Percentiles rank a stretch among this genome's conserved stretches.
Evolutionary conservation across 192 early-diverging fungal species (phyloP).

Genomic region (Polychytrium aggregatum): DNA sequence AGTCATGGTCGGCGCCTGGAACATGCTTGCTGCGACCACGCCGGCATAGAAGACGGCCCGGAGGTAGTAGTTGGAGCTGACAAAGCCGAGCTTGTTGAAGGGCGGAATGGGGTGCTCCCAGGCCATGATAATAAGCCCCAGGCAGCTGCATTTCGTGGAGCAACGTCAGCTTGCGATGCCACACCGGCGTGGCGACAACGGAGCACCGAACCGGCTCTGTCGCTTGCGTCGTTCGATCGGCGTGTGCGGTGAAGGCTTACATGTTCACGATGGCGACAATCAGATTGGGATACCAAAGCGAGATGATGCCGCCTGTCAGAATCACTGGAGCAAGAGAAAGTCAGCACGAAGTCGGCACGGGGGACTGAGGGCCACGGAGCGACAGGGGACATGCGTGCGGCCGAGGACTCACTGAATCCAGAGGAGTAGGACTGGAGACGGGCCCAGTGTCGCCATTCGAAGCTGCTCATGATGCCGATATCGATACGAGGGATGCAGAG

Average conservation of each 20-base stretch:
- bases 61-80: constrained; percentile 9
- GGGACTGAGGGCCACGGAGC: too few species aligned
- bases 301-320: constrained; percentile 12
- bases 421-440: too few species aligned
- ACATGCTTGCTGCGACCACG: not conserved
- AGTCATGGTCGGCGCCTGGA: constrained; percentile 8
- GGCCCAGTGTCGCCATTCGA: too few species aligned
- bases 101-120: constrained; percentile 1
- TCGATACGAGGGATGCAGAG: too few species aligned
- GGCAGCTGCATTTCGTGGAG: not conserved
- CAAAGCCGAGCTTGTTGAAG: not conserved
- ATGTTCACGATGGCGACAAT: constrained; percentile 9
- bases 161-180: too few species aligned
- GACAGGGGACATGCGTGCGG: too few species aligned
- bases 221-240: not conserved
- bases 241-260: constrained; percentile 1
- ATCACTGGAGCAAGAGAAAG: constrained; percentile 1
- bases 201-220: too few species aligned
- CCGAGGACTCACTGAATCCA: too few species aligned
- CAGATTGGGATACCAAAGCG: constrained; percentile 4
- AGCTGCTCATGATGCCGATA: too few species aligned
- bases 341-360: too few species aligned
- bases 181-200: too few species aligned
- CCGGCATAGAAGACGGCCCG: constrained; percentile 1
- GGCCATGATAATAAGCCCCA: constrained; percentile 6